These are phyloP conservation scores for Diphasiastrum complanatum DNA, from an alignment of 83 land plant species.

Conservation along the genomic window DNA sequence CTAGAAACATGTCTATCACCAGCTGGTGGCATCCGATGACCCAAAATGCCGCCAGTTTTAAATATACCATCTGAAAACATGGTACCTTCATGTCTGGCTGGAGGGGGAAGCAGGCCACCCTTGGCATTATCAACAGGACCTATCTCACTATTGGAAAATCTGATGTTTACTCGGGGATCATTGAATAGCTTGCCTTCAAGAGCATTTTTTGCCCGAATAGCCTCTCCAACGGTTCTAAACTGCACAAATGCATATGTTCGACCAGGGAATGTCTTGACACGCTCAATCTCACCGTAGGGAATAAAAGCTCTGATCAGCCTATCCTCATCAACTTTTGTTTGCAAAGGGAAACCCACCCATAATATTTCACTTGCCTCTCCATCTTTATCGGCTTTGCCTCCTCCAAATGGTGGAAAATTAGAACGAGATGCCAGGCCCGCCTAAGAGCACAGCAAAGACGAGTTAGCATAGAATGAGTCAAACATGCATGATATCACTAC, in stretches of 20 bases:
- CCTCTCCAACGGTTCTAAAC: constrained; percentile 70
- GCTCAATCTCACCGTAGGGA: constrained; percentile 73
- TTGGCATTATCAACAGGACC: constrained; percentile 28
- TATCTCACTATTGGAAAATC: constrained; percentile 50
- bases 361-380: constrained; percentile 53
- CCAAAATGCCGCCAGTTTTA: too few relatives aligned
- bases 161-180: constrained; percentile 60
- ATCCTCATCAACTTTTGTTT: constrained; percentile 56
- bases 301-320: constrained; percentile 68
- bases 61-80: constrained; percentile 22
- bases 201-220: constrained; percentile 69
- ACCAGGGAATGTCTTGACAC: constrained; percentile 49
- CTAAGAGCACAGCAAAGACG: too few relatives aligned
- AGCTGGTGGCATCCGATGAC: too few relatives aligned
- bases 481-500: background rate
- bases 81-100: constrained; percentile 28
- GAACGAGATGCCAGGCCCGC: too few relatives aligned
- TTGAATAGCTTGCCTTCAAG: constrained; percentile 63
- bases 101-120: constrained; percentile 22
- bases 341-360: constrained; percentile 69
- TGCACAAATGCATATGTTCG: constrained; percentile 65
- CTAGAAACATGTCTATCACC: too few relatives aligned
- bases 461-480: too few relatives aligned
- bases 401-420: constrained; percentile 11
- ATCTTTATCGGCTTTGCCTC: constrained; percentile 23